These are phyloP conservation scores for Austroboletus novae-zelandiae DNA, from an alignment of 1,284 basidiomycete species.

Conservation along the genomic window DNA sequence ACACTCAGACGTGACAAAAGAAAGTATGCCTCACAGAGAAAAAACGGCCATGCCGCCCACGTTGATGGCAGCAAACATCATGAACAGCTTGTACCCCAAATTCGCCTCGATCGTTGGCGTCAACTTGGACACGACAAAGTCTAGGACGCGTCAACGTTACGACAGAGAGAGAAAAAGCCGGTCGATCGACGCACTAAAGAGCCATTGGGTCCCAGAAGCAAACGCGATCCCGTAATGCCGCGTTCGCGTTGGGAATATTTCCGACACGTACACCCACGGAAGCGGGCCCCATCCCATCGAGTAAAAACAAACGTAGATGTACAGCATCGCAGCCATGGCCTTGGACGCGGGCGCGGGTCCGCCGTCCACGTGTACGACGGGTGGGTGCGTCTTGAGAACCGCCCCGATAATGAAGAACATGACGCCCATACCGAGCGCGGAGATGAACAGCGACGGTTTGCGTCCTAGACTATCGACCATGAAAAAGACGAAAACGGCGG, in stretches of 20 bases:
- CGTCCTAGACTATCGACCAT: constrained; percentile 57
- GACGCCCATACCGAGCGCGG: constrained; percentile 57
- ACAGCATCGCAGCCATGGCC: constrained; percentile 75
- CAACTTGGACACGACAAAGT: constrained; percentile 72
- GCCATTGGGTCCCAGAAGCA: constrained; percentile 74
- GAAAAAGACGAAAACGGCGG: constrained; percentile 59
- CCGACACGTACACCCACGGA: constrained; percentile 73
- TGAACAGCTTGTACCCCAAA: constrained; percentile 65
- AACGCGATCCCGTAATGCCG: constrained; percentile 74
- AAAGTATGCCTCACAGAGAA: constrained; percentile 34
- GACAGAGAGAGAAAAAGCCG: background rate
- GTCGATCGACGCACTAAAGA: constrained; percentile 56
- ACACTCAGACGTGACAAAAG: background rate
- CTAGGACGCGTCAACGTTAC: constrained; percentile 30
- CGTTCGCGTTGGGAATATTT: constrained; percentile 83
- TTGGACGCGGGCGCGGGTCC: constrained; percentile 44
- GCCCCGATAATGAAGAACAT: constrained; percentile 69
- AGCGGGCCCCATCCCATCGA: constrained; percentile 64
- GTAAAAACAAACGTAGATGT: constrained; percentile 76
- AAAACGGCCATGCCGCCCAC: constrained; percentile 48
- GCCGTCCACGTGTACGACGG: constrained; percentile 33
- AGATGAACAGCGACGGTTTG: constrained; percentile 60
- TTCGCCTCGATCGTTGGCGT: constrained; percentile 64
- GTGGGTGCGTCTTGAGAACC: constrained; percentile 73
- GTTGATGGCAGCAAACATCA: constrained; percentile 69